Percentiles rank a stretch among this genome's conserved stretches.
Evolutionary conservation across 345 rosid genomes (phyloP).

Genomic region (Pelargonium nanum): DNA sequence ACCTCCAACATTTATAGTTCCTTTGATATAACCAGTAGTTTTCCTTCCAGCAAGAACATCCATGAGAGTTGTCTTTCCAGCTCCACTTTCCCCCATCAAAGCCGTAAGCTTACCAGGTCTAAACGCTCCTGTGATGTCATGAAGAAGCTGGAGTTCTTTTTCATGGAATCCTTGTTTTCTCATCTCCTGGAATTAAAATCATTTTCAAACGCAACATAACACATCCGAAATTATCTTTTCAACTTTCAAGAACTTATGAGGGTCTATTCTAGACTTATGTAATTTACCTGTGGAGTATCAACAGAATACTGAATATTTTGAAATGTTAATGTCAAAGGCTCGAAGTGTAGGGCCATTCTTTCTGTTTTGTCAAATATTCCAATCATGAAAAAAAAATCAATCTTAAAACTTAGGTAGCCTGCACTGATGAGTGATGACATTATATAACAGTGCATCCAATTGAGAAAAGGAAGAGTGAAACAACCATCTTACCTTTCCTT

Average conservation of each 20-base stretch:
- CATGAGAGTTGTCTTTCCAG: constrained; percentile 42
- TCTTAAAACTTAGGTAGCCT: too few relatives aligned
- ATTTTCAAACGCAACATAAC: too few relatives aligned
- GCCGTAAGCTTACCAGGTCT: constrained; percentile 39
- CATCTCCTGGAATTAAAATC: constrained; percentile 19
- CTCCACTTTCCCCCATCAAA: constrained; percentile 38
- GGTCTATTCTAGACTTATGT: too few relatives aligned
- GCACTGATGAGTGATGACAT: too few relatives aligned
- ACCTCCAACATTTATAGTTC: constrained; percentile 32
- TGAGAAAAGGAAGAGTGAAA: too few relatives aligned
- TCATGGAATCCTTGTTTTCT: constrained; percentile 21
- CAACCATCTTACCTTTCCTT: neutral
- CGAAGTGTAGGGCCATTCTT: constrained; percentile 26
- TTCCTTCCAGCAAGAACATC: constrained; percentile 51
- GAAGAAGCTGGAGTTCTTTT: constrained; percentile 26
- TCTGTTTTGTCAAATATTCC: too few relatives aligned
- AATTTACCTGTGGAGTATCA: constrained; percentile 29
- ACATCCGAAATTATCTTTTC: too few relatives aligned
- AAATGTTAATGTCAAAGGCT: constrained; percentile 25
- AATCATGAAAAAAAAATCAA: neutral
- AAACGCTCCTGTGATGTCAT: constrained; percentile 30
- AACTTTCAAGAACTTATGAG: too few relatives aligned
- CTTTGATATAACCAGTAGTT: constrained; percentile 29
- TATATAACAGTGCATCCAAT: too few relatives aligned
- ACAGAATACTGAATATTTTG: constrained; percentile 21